Conservation (phyloP, 768 basidiomycete genomes). For the Boletellus emodensis region DNA sequence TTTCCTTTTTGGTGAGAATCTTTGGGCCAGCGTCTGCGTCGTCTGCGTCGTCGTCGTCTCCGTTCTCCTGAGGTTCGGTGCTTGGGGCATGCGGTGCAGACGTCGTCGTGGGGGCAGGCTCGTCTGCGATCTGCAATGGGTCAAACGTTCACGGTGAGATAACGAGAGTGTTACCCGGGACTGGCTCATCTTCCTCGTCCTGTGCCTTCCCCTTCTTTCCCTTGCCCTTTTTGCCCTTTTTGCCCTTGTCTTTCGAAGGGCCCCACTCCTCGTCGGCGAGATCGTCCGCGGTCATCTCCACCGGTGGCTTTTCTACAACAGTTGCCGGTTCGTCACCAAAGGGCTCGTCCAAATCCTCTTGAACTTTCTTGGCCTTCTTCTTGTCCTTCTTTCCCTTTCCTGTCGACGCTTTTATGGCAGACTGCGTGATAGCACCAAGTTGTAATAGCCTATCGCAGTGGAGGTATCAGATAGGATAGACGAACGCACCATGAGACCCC, state of each 20-base stretch:
- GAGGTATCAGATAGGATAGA: not conserved
- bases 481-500: conserved; percentile 67
- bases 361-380: conserved; percentile 41
- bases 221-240: conserved; percentile 22
- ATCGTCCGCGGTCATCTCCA: conserved; percentile 64
- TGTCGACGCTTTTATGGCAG: conserved; percentile 55
- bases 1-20: conserved; percentile 90
- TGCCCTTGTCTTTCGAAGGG: conserved; percentile 29
- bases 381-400: conserved; percentile 54
- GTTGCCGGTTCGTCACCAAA: conserved; percentile 24
- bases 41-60: conserved; percentile 43
- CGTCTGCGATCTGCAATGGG: conserved; percentile 12
- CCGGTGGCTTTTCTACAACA: conserved; percentile 36
- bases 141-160: not conserved
- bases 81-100: conserved; percentile 27
- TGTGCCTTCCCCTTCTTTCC: conserved; percentile 20
- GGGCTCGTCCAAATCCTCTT: conserved; percentile 31
- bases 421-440: conserved; percentile 36
- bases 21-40: conserved; percentile 55
- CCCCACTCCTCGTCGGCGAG: conserved; percentile 74
- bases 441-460: no score
- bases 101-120: conserved; percentile 21
- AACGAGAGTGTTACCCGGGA: conserved; percentile 8
- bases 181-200: conserved; percentile 10
- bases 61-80: conserved; percentile 33